A percentile compares a stretch with the other conserved stretches of the same genome.
Evolutionary conservation across 768 basidiomycete genomes (phyloP).

Genomic region (Tulasnella sp.): DNA sequence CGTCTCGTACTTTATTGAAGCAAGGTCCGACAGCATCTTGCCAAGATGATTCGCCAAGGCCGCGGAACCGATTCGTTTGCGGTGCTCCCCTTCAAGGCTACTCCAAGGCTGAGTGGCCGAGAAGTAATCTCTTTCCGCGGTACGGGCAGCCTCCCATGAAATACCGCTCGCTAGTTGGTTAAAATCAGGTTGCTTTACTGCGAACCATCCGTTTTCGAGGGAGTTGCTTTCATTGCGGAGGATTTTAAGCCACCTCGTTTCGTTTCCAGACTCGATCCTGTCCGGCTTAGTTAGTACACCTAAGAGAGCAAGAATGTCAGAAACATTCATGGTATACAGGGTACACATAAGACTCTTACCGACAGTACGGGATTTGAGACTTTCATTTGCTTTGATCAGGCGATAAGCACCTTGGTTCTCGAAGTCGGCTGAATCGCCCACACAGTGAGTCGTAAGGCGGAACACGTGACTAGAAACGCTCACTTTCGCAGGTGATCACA

Average conservation of each 20-base stretch:
- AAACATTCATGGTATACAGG: too few species aligned
- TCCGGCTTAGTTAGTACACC: slow-evolving; percentile 39
- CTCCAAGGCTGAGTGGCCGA: neutral
- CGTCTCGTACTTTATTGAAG: slow-evolving; percentile 57
- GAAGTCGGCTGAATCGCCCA: slow-evolving; percentile 63
- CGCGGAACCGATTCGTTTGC: slow-evolving; percentile 58
- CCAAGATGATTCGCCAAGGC: slow-evolving; percentile 63
- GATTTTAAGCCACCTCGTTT: too few species aligned
- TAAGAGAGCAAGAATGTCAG: too few species aligned
- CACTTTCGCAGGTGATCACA: slow-evolving; percentile 35
- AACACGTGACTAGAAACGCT: neutral
- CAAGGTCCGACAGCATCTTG: slow-evolving; percentile 62
- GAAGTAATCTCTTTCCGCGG: slow-evolving; percentile 62
- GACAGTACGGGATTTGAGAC: slow-evolving; percentile 66
- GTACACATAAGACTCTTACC: too few species aligned
- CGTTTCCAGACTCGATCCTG: slow-evolving; percentile 41
- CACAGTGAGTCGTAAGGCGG: too few species aligned
- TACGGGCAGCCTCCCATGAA: slow-evolving; percentile 66
- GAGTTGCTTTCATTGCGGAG: slow-evolving; percentile 41
- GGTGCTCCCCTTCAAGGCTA: slow-evolving; percentile 41
- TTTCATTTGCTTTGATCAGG: slow-evolving; percentile 64
- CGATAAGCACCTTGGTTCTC: slow-evolving; percentile 76
- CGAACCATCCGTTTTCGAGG: slow-evolving; percentile 60
- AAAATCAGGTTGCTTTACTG: slow-evolving; percentile 58
- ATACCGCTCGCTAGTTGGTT: slow-evolving; percentile 55